A percentile compares a stretch with the other conserved stretches of the same genome.
These are phyloP conservation scores for Hyaloscypha hepaticicola DNA, from an alignment of 495 filamentous ascomycete species.

Conservation along the genomic window DNA sequence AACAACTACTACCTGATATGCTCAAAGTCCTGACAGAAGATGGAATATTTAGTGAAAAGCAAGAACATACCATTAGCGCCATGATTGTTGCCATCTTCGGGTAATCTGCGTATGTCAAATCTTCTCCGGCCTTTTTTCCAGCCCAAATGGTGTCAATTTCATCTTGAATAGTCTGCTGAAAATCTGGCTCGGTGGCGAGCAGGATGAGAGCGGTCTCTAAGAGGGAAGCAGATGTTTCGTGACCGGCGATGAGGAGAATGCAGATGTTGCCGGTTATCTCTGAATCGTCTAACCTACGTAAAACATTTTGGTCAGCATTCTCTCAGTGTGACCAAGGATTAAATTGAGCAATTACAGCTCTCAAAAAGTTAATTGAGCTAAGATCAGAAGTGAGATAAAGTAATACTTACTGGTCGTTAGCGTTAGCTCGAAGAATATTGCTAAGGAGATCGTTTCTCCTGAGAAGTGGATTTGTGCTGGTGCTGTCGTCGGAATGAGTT, in stretches of 20 bases:
- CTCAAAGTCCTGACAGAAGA: neutral
- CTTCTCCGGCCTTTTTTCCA: slow-evolving; percentile 27
- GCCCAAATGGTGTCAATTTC: slow-evolving; percentile 49
- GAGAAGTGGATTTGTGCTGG: neutral
- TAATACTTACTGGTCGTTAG: neutral
- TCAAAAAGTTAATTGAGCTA: too few relatives aligned
- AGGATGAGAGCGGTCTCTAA: slow-evolving; percentile 54
- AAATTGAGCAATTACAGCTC: too few relatives aligned
- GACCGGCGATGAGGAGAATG: slow-evolving; percentile 66
- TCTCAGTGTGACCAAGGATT: too few relatives aligned
- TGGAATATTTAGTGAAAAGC: neutral
- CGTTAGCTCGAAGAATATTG: slow-evolving; percentile 25
- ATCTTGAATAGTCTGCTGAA: slow-evolving; percentile 58
- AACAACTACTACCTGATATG: too few relatives aligned
- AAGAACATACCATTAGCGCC: slow-evolving; percentile 39
- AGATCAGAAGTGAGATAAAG: too few relatives aligned
- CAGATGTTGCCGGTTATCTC: slow-evolving; percentile 72
- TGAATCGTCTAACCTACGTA: slow-evolving; percentile 11
- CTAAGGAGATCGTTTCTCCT: slow-evolving; percentile 41
- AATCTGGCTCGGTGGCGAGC: slow-evolving; percentile 56
- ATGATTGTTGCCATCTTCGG: slow-evolving; percentile 31
- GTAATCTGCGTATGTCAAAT: slow-evolving; percentile 34
- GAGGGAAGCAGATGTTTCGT: slow-evolving; percentile 67
- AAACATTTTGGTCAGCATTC: neutral
- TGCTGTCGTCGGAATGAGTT: slow-evolving; percentile 10